Evolutionary conservation across 1,284 basidiomycete genomes (phyloP).

Genomic region (Cystobasidium slooffiae): DNA sequence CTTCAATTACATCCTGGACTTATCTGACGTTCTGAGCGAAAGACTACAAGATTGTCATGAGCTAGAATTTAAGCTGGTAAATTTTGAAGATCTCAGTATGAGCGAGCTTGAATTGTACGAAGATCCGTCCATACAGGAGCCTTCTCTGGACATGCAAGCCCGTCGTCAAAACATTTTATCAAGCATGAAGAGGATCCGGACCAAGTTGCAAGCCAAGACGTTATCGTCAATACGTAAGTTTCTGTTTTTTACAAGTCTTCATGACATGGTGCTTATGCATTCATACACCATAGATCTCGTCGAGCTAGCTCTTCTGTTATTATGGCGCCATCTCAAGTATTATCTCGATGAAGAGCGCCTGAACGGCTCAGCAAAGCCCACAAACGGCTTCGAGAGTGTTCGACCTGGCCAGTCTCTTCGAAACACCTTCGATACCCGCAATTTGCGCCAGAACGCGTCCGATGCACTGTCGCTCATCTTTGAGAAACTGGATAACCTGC

Average conservation of each 20-base stretch:
- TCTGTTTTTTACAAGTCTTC: conserved; percentile 11
- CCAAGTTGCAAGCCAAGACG: conserved; percentile 63
- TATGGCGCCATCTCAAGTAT: conserved; percentile 80
- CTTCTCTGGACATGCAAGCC: conserved; percentile 27
- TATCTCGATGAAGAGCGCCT: conserved; percentile 57
- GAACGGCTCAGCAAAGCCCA: conserved; percentile 32
- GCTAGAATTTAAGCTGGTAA: conserved; percentile 70
- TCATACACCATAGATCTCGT: conserved; percentile 64
- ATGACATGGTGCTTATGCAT: not conserved
- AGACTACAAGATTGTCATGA: conserved; percentile 71
- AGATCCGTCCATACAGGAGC: conserved; percentile 1
- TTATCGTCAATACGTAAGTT: conserved; percentile 65
- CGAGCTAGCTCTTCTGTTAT: conserved; percentile 79
- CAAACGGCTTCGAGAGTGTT: conserved; percentile 35
- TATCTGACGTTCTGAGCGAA: conserved; percentile 66
- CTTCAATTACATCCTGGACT: conserved; percentile 69
- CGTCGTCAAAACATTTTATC: conserved; percentile 11
- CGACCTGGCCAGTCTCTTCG: conserved; percentile 21
- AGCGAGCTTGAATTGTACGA: conserved; percentile 70
- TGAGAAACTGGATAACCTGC: conserved; percentile 35
- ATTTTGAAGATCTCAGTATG: conserved; percentile 70
- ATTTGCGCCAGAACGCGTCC: conserved; percentile 13
- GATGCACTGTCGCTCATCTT: conserved; percentile 35
- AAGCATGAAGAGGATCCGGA: conserved; percentile 59
- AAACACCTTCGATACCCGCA: conserved; percentile 7